These are phyloP conservation scores for Ceratorhiza oryzae-sativae DNA, from an alignment of 1,284 basidiomycete genomes.

Conservation along the genomic window DNA sequence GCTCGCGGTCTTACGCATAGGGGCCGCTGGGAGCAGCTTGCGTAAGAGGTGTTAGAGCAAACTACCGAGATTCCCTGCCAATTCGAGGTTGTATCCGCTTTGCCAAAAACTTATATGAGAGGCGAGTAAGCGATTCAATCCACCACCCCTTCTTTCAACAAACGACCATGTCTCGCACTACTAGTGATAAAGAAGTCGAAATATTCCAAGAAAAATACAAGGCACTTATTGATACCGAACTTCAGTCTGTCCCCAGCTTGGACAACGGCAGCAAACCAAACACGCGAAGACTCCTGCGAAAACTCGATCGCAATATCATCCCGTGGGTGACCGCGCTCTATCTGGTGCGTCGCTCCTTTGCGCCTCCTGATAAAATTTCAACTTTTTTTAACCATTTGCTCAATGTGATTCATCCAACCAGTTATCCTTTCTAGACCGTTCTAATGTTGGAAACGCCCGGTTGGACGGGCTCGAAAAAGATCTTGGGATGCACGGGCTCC, in stretches of 20 bases:
- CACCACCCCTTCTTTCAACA: background rate
- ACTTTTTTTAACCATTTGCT: background rate
- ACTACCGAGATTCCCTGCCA: background rate
- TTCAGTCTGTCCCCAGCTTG: constrained; percentile 5
- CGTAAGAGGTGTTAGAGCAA: background rate
- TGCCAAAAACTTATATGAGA: background rate
- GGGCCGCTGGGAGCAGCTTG: background rate
- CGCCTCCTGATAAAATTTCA: too few relatives aligned
- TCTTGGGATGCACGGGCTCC: constrained; percentile 36
- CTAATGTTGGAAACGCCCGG: constrained; percentile 72
- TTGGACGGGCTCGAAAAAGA: constrained; percentile 43
- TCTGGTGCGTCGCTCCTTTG: constrained; percentile 66
- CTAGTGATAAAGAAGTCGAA: background rate
- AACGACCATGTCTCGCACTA: background rate
- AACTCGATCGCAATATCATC: constrained; percentile 39
- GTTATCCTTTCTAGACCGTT: constrained; percentile 63
- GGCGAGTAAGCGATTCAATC: background rate
- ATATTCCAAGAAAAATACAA: background rate
- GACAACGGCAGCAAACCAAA: background rate
- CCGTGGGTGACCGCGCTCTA: constrained; percentile 56
- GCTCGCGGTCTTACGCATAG: background rate
- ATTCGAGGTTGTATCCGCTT: background rate
- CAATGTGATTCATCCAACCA: background rate
- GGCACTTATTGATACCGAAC: background rate
- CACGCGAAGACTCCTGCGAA: constrained; percentile 31